A percentile compares a stretch with the other conserved stretches of the same genome.
Evolutionary conservation across 257 asterid genomes (phyloP).

Genomic region (Fraxinus quadrangulata): DNA sequence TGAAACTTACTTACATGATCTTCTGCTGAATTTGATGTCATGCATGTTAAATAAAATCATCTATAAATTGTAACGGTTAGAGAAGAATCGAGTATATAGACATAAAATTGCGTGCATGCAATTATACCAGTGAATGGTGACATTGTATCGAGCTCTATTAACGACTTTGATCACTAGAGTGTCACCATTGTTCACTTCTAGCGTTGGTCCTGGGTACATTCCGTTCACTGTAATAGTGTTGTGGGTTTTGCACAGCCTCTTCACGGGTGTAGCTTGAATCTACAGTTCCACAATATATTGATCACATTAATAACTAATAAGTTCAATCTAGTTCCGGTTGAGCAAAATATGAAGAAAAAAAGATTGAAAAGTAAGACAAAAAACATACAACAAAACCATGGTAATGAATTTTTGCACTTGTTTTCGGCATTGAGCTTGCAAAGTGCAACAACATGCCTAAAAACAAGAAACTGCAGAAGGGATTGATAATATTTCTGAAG

Average conservation of each 20-base stretch:
- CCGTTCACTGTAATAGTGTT: slow-evolving; percentile 51
- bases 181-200: slow-evolving; percentile 55
- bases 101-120: too few species aligned
- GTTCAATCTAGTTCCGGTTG: not conserved
- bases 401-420: slow-evolving; percentile 35
- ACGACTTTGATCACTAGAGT: slow-evolving; percentile 43
- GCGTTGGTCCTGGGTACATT: slow-evolving; percentile 52
- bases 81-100: too few species aligned
- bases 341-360: not conserved
- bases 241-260: slow-evolving; percentile 52
- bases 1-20: too few species aligned
- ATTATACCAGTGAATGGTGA: slow-evolving; percentile 51
- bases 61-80: too few species aligned
- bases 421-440: slow-evolving; percentile 30
- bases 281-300: slow-evolving; percentile 6
- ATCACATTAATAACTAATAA: not conserved
- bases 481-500: slow-evolving; percentile 17
- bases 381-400: slow-evolving; percentile 46
- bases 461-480: slow-evolving; percentile 26
- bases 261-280: slow-evolving; percentile 53
- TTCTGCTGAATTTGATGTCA: too few species aligned
- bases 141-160: slow-evolving; percentile 49
- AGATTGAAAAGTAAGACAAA: not conserved
- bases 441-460: slow-evolving; percentile 29
- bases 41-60: too few species aligned